Percentiles rank a stretch among this genome's conserved stretches.
These are phyloP conservation scores for Trebouxia sp. DNA, from an alignment of 139 green algal species.

Conservation along the genomic window DNA sequence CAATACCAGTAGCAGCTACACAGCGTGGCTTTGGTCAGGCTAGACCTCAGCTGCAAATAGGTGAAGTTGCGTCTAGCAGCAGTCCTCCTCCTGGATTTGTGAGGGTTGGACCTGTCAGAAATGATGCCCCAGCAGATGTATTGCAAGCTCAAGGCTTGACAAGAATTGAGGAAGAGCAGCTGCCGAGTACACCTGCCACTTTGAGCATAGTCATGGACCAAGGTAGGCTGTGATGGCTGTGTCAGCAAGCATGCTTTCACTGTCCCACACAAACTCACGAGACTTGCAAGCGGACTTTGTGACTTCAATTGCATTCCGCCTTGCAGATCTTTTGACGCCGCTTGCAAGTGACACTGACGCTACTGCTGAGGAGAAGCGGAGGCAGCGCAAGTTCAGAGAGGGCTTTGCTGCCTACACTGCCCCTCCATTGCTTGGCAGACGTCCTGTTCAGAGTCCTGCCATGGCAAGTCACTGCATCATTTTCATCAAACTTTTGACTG, in stretches of 20 bases:
- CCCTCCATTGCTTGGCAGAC: background rate
- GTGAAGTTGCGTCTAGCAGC: background rate
- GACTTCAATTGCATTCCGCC: no score
- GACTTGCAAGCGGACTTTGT: no score
- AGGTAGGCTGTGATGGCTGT: no score
- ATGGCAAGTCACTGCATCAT: background rate
- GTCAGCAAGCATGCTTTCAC: no score
- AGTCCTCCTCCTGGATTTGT: background rate
- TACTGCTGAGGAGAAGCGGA: background rate
- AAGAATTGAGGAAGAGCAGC: no score
- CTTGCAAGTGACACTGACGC: no score
- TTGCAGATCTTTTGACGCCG: background rate
- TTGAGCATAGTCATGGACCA: no score
- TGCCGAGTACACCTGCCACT: no score
- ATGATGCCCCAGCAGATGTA: no score
- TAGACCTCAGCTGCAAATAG: background rate
- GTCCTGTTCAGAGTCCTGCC: background rate
- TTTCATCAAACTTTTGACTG: background rate
- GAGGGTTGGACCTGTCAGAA: no score
- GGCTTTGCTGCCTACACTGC: slow-evolving; percentile 1
- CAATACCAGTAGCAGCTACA: background rate
- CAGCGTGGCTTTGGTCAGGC: background rate
- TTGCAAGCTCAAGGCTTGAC: no score
- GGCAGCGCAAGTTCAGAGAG: background rate
- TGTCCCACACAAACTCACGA: no score